These are phyloP conservation scores for Chytriomyces sp. DNA, from an alignment of 192 early-diverging fungal species.

Conservation along the genomic window DNA sequence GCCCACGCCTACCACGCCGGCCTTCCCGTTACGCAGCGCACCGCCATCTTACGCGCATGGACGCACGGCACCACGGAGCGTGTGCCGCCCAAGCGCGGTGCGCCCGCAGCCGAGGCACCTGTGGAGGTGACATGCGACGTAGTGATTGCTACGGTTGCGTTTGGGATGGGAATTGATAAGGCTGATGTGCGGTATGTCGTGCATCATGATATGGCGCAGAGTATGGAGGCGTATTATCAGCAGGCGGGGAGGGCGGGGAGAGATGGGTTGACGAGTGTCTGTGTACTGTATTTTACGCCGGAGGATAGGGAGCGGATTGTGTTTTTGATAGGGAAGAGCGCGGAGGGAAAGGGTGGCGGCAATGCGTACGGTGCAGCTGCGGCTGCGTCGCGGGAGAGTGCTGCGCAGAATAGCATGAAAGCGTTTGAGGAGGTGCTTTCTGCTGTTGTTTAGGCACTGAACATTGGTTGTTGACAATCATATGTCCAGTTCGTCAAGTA, in stretches of 20 bases:
- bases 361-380: background rate
- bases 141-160: constrained; percentile 52
- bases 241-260: constrained; percentile 57
- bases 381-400: background rate
- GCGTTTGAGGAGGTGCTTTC: constrained; percentile 35
- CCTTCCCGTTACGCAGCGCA: constrained; percentile 20
- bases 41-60: constrained; percentile 36
- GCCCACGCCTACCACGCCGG: constrained; percentile 54
- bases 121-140: constrained; percentile 38
- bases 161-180: constrained; percentile 98
- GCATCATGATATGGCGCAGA: constrained; percentile 85
- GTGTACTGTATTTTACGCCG: constrained; percentile 50
- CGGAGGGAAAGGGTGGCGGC: background rate
- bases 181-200: constrained; percentile 89
- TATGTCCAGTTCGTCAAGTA: constrained; percentile 48
- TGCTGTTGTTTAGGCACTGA: background rate
- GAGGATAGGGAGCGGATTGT: constrained; percentile 43
- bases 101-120: background rate
- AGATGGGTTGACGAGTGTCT: constrained; percentile 44
- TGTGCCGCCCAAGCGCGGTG: background rate
- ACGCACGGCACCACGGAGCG: constrained; percentile 19
- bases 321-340: constrained; percentile 37
- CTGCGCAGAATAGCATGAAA: constrained; percentile 17
- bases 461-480: background rate
- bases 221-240: constrained; percentile 88